Percentiles rank a stretch among this genome's conserved stretches.
Conservation (phyloP, 2,329 filamentous ascomycete genomes). For the Fusarium foetens region DNA sequence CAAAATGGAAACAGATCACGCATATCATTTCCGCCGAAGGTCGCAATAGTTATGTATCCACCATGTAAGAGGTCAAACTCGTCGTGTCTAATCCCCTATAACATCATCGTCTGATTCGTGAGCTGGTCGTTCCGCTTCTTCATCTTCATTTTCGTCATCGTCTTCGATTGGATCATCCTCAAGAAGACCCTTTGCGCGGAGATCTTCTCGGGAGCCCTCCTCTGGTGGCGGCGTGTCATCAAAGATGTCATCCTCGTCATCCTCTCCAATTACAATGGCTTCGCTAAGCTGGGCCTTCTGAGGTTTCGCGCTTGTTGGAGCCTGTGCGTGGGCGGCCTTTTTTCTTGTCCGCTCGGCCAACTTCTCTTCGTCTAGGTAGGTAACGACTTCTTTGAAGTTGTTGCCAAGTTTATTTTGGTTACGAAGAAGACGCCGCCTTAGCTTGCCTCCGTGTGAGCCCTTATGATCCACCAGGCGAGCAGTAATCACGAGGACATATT, state of each 20-base stretch:
- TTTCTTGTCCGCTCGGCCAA: slow-evolving; percentile 58
- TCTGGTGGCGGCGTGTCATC: slow-evolving; percentile 63
- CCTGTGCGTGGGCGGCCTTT: slow-evolving; percentile 44
- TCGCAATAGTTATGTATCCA: slow-evolving; percentile 26
- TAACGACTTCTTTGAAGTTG: slow-evolving; percentile 87
- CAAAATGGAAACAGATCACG: slow-evolving; percentile 18
- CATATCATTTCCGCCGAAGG: slow-evolving; percentile 17
- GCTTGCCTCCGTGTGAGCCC: slow-evolving; percentile 68
- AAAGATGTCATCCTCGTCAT: slow-evolving; percentile 56
- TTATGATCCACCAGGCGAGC: slow-evolving; percentile 77
- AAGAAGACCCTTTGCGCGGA: slow-evolving; percentile 64
- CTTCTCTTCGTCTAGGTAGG: slow-evolving; percentile 79
- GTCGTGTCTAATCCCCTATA: slow-evolving; percentile 55
- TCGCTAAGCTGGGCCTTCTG: slow-evolving; percentile 54
- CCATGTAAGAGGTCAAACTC: slow-evolving; percentile 10
- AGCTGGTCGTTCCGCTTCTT: slow-evolving; percentile 43
- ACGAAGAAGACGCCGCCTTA: slow-evolving; percentile 77
- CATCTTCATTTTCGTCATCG: slow-evolving; percentile 48
- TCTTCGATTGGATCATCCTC: slow-evolving; percentile 60
- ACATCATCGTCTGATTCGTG: slow-evolving; percentile 58
- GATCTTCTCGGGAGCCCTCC: slow-evolving; percentile 68
- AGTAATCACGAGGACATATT: slow-evolving; percentile 82
- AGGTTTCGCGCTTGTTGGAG: slow-evolving; percentile 38
- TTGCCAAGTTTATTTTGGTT: slow-evolving; percentile 84
- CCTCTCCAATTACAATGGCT: slow-evolving; percentile 57